phyloP scores from a whole-genome alignment of 805 yeast genomes.

The Candida nonsorbophila region DNA sequence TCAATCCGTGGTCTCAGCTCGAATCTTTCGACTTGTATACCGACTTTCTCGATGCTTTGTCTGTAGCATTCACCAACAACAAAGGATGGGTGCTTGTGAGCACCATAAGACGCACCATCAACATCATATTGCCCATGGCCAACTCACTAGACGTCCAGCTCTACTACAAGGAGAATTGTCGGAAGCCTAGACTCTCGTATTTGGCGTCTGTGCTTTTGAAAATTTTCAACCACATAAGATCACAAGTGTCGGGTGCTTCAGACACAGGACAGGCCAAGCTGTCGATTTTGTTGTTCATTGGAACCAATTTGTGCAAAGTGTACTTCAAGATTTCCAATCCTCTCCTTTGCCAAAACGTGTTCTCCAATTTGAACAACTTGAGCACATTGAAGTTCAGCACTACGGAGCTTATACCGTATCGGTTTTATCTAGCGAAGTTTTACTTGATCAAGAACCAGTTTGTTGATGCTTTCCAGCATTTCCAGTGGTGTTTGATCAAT shows the following conservation, averaged over 20 bases:
- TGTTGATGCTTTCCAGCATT: slow-evolving; percentile 43
- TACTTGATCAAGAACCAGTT: slow-evolving; percentile 50
- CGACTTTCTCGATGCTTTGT: slow-evolving; percentile 40
- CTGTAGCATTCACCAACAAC: slow-evolving; percentile 45
- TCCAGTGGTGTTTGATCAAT: slow-evolving; percentile 47
- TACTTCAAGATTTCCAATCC: slow-evolving; percentile 55
- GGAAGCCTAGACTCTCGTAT: slow-evolving; percentile 43
- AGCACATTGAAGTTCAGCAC: slow-evolving; percentile 37
- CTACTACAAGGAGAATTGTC: slow-evolving; percentile 32
- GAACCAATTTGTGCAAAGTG: slow-evolving; percentile 48
- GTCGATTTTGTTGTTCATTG: slow-evolving; percentile 46
- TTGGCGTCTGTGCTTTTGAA: slow-evolving; percentile 51
- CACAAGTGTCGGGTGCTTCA: slow-evolving; percentile 29
- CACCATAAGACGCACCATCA: slow-evolving; percentile 31
- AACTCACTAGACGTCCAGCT: slow-evolving; percentile 35
- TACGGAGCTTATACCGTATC: slow-evolving; percentile 45
- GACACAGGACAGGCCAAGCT: slow-evolving; percentile 34
- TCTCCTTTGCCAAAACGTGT: slow-evolving; percentile 54
- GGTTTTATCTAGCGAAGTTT: slow-evolving; percentile 51
- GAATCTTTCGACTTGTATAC: slow-evolving; percentile 53
- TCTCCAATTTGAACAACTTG: slow-evolving; percentile 54
- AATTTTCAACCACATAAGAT: slow-evolving; percentile 57
- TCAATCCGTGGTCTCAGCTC: slow-evolving; percentile 49
- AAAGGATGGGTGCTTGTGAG: slow-evolving; percentile 31
- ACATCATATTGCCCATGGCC: slow-evolving; percentile 41